phyloP scores from a whole-genome alignment of 371 early-diverging fungal species.

The Chytridium lagenaria region DNA sequence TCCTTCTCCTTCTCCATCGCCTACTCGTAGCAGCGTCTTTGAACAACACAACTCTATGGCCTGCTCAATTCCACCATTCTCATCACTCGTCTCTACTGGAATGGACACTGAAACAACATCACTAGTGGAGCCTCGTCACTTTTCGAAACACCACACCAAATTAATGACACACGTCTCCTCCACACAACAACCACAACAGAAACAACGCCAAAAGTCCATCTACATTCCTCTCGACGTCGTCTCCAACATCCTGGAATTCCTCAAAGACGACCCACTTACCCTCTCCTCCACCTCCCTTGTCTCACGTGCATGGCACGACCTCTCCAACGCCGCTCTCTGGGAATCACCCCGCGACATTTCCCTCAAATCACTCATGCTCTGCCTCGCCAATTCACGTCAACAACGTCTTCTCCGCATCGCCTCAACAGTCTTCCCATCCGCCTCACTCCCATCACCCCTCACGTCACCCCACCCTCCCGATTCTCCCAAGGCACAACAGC shows the following conservation, averaged over 20 bases:
- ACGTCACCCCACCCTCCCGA: neutral
- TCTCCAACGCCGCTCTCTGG: neutral
- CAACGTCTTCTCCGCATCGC: neutral
- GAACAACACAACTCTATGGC: no score
- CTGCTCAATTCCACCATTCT: no score
- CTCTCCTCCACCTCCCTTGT: slow-evolving; percentile 9
- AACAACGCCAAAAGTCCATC: no score
- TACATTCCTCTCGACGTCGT: slow-evolving; percentile 1
- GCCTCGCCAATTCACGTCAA: neutral
- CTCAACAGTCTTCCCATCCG: neutral
- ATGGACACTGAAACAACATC: no score
- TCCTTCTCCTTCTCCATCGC: no score
- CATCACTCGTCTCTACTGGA: no score
- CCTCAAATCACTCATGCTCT: neutral
- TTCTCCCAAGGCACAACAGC: neutral
- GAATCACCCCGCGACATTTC: neutral
- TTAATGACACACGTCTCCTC: no score
- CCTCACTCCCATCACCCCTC: neutral
- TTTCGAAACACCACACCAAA: no score
- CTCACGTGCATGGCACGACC: slow-evolving; percentile 15
- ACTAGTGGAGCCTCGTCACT: no score
- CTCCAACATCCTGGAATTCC: neutral
- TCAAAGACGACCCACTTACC: neutral
- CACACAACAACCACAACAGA: no score
- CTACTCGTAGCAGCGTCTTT: no score